Base-by-base conservation (phyloP, 208 protist genomes). In the Crithidia acanthocephali region DNA sequence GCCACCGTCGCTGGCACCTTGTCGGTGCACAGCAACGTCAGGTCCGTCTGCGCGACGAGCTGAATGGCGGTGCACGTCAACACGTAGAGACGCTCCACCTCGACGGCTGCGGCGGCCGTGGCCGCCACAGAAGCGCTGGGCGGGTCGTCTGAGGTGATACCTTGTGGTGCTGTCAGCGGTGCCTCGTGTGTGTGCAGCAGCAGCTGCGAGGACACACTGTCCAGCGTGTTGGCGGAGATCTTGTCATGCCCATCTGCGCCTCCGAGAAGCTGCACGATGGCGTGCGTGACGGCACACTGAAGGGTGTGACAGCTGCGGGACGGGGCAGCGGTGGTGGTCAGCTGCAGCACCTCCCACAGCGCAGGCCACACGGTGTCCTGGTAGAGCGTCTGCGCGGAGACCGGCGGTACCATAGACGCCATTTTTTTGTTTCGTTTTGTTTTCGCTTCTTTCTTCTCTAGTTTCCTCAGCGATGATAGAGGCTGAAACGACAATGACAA, bases 81-180 rank as follows among this genome's bases (percentile, higher is more conserved):
- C 18, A 74, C 50, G 37, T 53, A 74, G 15, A 80, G 62, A 16
- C 68, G 74, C 68, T 80, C 74, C 20, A 80, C 42, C 25, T 71
- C 68, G 20, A 74, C 55, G 15, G 72, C 72, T 8, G 72, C 56
- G 2, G 50, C 37, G n/a, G 56, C 47, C 10, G 35, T 33, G 23
- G 72, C 57, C 11, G 63, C 37, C 32, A 47, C 44, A 20, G n/a
- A 56, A 32, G 40, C 30, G 15, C 25, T 60, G 48, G 50, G 16
- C n/a, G 32, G 56, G 1, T 33, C 27, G 8, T 50, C 57, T 2
- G 72, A 16, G 13, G 45, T 58, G 1, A 23, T 0, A 60, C 32
- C 35, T 6, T 8, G 52, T 23, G 22, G 60, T 37, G 10, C 4
- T 30, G 55, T 44, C 1, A 22, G 44, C 37, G 18, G 27, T 5